Evolutionary conservation across 2,329 filamentous ascomycete genomes (phyloP), one percentile per base, ranked within the genome.

Genomic region (Paecilomyces sp.): DNA sequence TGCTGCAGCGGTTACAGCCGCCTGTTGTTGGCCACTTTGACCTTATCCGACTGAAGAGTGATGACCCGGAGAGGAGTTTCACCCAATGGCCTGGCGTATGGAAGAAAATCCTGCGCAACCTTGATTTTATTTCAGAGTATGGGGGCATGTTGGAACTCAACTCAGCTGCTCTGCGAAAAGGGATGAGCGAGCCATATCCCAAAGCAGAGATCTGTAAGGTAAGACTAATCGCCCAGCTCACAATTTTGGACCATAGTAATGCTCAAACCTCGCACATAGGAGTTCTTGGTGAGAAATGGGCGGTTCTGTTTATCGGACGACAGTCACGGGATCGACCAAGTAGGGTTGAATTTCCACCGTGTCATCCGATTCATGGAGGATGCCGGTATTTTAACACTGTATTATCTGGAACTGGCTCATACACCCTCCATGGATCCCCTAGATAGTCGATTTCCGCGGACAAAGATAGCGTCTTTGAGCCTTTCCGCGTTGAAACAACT

Each of bases 251-350:
- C 50, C 56, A 56, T 36, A 15, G 59, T 34, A 58, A 56, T 61
- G 54, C 50, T 24, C 33, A 55, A 55, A 65, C 72, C 72, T 59
- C 54, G 4, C 54, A 56, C 60, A 12, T 62, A 90, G 88, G 85
- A 85, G 71, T 96, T 91, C 79, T 70, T 92, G 58, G 76, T 76
- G 7, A 81, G 90, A 67, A 88, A 88, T 25, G 92, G 94, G 25
- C 85, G 84, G 61, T 96, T 97, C 75, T 95, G 91, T 57, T 82
- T 99, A 67, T 96, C 91, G 6, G 94, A 99, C 73, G 94, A 99
- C 76, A 96, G 92, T 73, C 94, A 99, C 77, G 90, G 90, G 47
- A 83, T 91, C 60, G 88, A 84, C 1, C 93, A 99, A 71, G 83
- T 99, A 4, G 91, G 87, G n/a, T 87, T 91, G 56, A 93, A 96